These are phyloP conservation scores for Diplotaxis tenuifolia DNA, from an alignment of 345 rosid genomes.

Conservation along the genomic window DNA sequence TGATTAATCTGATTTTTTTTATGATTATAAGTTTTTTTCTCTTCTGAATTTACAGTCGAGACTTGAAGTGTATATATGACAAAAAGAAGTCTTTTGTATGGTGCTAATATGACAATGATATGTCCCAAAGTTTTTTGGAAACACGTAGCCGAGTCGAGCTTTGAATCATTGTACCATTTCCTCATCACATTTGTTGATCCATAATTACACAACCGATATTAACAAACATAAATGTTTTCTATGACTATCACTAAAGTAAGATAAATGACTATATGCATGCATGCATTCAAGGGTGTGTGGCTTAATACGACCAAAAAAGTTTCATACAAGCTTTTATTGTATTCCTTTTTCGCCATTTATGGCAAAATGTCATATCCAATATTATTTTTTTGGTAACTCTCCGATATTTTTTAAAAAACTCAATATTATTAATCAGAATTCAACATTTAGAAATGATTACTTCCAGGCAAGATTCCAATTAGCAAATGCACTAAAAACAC, in stretches of 20 bases:
- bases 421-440: background rate
- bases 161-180: background rate
- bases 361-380: background rate
- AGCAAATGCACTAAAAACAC: constrained; percentile 5
- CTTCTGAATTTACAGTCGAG: background rate
- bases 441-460: background rate
- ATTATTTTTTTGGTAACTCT: too few relatives aligned
- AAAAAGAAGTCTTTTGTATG: constrained; percentile 15
- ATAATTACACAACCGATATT: background rate
- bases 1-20: too few relatives aligned
- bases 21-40: background rate
- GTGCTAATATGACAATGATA: constrained; percentile 13
- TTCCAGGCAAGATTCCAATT: constrained; percentile 4
- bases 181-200: constrained; percentile 4
- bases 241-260: background rate
- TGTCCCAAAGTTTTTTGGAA: constrained; percentile 10
- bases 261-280: background rate
- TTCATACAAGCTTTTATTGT: constrained; percentile 17
- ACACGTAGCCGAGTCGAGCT: background rate
- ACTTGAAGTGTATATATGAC: constrained; percentile 5
- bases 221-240: background rate
- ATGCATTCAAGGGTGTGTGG: constrained; percentile 11
- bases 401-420: too few relatives aligned
- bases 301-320: constrained; percentile 13
- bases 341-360: constrained; percentile 19